These are phyloP conservation scores for Penicillium sp. DNA, from an alignment of 2,329 filamentous ascomycete species.

Conservation along the genomic window DNA sequence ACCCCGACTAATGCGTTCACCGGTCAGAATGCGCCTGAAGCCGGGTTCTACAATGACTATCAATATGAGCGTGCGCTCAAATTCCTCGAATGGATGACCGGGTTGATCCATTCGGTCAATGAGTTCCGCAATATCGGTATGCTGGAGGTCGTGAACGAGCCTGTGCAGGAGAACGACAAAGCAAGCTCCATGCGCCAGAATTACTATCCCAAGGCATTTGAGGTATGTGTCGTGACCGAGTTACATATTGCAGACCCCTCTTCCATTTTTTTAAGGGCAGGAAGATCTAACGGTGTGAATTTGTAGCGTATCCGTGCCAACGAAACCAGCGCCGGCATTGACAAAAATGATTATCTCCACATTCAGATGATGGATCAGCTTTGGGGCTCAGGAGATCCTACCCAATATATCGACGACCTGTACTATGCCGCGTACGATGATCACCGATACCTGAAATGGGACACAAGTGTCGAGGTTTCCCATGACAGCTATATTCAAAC, in stretches of 20 bases:
- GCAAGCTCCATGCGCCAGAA: conserved; percentile 34
- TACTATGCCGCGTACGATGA: conserved; percentile 51
- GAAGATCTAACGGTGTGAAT: too few relatives aligned
- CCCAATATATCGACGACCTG: conserved; percentile 39
- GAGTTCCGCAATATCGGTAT: conserved; percentile 53
- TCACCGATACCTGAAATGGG: conserved; percentile 56
- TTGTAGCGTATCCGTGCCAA: conserved; percentile 43
- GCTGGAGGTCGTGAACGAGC: conserved; percentile 56
- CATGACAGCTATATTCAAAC: conserved; percentile 43
- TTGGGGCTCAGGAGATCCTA: conserved; percentile 54
- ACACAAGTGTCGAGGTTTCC: conserved; percentile 37
- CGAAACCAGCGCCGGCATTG: conserved; percentile 43
- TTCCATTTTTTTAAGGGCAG: too few relatives aligned
- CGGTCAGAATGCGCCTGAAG: conserved; percentile 35
- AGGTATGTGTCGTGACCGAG: conserved; percentile 17
- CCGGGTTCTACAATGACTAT: conserved; percentile 53
- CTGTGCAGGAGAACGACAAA: conserved; percentile 36
- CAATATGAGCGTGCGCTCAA: conserved; percentile 52
- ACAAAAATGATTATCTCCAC: conserved; percentile 44
- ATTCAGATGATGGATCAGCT: conserved; percentile 49
- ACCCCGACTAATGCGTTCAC: conserved; percentile 44
- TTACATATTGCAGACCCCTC: too few relatives aligned
- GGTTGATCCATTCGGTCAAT: conserved; percentile 45
- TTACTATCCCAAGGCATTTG: conserved; percentile 47
- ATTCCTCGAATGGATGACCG: conserved; percentile 54